These are phyloP conservation scores for Starmerella tilneyi DNA, from an alignment of 805 yeast species.

Conservation along the genomic window DNA sequence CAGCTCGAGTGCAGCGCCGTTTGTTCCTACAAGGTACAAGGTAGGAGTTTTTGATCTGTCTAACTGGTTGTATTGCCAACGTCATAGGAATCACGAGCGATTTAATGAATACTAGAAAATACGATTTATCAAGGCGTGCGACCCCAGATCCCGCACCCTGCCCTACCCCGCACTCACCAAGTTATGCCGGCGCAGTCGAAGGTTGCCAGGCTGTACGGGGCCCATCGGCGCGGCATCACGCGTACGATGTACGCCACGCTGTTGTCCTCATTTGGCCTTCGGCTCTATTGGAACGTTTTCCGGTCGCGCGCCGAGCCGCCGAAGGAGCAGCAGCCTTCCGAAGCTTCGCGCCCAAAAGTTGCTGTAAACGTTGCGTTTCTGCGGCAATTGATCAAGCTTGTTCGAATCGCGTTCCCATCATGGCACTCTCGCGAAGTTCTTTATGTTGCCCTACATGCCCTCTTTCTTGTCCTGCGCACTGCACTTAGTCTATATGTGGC, in stretches of 20 bases:
- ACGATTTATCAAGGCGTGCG: too few relatives aligned
- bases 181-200: conserved; percentile 4
- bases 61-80: too few relatives aligned
- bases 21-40: too few relatives aligned
- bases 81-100: too few relatives aligned
- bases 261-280: conserved; percentile 15
- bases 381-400: conserved; percentile 25
- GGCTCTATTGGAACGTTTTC: conserved; percentile 12
- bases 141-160: conserved; percentile 2
- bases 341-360: conserved; percentile 19
- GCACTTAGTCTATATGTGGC: conserved; percentile 72
- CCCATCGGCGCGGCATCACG: conserved; percentile 22
- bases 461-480: conserved; percentile 56
- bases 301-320: background rate
- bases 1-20: too few relatives aligned
- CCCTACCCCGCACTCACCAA: conserved; percentile 5
- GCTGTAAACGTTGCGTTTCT: conserved; percentile 30
- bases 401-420: conserved; percentile 31
- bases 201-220: conserved; percentile 7
- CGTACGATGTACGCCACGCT: conserved; percentile 19
- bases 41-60: too few relatives aligned
- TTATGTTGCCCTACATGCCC: conserved; percentile 43
- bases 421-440: conserved; percentile 29
- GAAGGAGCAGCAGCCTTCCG: background rate
- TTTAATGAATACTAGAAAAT: too few relatives aligned